Base-by-base conservation (phyloP, 2,329 filamentous ascomycete genomes). In the Epichloe sylvatica region DNA sequence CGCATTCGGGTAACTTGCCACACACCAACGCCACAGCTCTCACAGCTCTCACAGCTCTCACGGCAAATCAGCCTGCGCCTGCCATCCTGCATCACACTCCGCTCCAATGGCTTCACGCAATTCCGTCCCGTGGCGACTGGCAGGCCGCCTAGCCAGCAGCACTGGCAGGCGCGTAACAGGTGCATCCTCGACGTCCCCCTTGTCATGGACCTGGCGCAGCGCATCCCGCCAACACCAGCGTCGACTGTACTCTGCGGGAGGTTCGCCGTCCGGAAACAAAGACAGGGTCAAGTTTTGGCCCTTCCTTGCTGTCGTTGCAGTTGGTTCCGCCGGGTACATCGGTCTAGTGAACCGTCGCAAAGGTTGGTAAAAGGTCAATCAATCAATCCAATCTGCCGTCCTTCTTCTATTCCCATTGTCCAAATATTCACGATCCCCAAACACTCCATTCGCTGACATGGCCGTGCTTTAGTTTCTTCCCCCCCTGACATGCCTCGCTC, bases 281-380 rank as follows among this genome's bases (percentile, higher is more conserved):
- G 64, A 59, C 47, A 61, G 57, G 42, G 60, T 78, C 67, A 78
- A 77, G 63, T 78, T 79, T 61, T 78, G 75, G 74, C 76, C 76
- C 2, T 78, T 79, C 54, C n/a, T 74, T 43, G 62, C 66, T 47
- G 65, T 79, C 55, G 70, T 77, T 54, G 70, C 63, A 34, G 55
- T 72, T 15, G 71, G 73, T 45, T 67, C 69, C 7, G 69, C 68
- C 13, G 73, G 70, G 23, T 80, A 78, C 60, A 62, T 72, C 34
- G 61, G 71, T 36, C 63, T 79, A 42, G 70, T 74, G 45, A 74
- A 77, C 53, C 64, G 63, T 54, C 73, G 69, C 54, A 69, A 68
- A 64, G 70, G 75, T 76, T 52, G 63, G 71, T 40, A 21, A 11
- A 11, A 11, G 30, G 30, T 30, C 30, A 30, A 30, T 30, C 30